Evolutionary conservation across 768 basidiomycete genomes (phyloP), one percentile per base, ranked within the genome.

Genomic region (Pilatotrama ljubarskyi): DNA sequence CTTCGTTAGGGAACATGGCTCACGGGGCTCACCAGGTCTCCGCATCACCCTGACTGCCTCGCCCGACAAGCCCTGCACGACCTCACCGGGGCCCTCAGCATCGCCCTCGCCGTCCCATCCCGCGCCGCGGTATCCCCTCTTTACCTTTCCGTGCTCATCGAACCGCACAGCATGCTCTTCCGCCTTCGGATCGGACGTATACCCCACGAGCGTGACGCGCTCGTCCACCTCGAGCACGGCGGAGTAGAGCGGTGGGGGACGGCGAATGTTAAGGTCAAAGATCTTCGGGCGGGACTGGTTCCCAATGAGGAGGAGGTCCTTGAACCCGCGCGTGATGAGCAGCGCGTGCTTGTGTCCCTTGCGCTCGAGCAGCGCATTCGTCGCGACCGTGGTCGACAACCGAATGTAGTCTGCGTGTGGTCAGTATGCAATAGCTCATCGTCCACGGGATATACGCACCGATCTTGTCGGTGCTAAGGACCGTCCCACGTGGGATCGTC

Each of bases 221-320:
- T 98, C 96, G 65, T 96, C 93, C 0, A 88, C 80, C 65, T 85
- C 90, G 10, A 93, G 68, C 3, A 93, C 91, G 3, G 78, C 76
- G 0, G 85, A 83, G 72, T 95, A 98, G 5, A 98, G 77, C 3
- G 91, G 88, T 0, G 81, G 66, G 0, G 88, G 81, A 10, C 92
- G 84, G 24, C 86, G 84, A 70, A 98, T 95, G 67, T 95, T 91
- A 24, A 98, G 80, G 72, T 97, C 95, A 67, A 98, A 98, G 66
- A 98, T 97, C 67, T 84, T 86, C 1, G 96, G 96, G 20, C 96
- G 88, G 17, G 93, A 89, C 72, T 98, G 96, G 72, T 97, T 97
- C 9, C 94, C 93, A 59, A 98, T 98, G 32, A 91, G 80, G 6
- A 98, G 82, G 10, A 98, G 85, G 72, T 97, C 95, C 70, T 85